Evolutionary conservation across 306 rosid genomes (phyloP).

Genomic region (Parietaria judaica): DNA sequence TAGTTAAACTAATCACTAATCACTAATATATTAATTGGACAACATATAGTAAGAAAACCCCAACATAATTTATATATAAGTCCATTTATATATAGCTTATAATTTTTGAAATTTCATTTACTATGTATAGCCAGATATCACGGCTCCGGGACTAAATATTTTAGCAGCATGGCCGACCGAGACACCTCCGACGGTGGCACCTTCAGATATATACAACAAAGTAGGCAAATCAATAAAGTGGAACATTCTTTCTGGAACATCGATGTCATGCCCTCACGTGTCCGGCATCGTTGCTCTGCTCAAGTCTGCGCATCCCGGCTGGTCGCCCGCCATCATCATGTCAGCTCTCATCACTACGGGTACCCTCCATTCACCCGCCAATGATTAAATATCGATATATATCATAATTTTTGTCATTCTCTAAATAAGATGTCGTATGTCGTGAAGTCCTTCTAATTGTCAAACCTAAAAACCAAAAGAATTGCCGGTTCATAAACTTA

Average conservation of each 20-base stretch:
- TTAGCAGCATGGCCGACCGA: conserved; percentile 50
- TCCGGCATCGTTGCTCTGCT: conserved; percentile 43
- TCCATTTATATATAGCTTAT: too few species aligned
- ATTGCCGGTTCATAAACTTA: too few species aligned
- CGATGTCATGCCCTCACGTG: conserved; percentile 55
- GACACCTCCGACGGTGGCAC: conserved; percentile 32
- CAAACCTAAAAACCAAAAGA: too few species aligned
- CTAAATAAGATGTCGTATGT: not conserved
- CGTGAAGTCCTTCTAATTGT: too few species aligned
- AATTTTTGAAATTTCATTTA: too few species aligned
- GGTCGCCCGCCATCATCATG: conserved; percentile 49
- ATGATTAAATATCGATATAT: not conserved
- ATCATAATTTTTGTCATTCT: not conserved
- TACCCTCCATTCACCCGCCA: not conserved
- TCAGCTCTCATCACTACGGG: conserved; percentile 47
- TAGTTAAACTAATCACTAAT: too few species aligned
- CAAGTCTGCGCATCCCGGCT: conserved; percentile 41
- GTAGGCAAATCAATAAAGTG: conserved; percentile 17
- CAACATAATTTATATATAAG: too few species aligned
- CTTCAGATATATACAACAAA: conserved; percentile 7
- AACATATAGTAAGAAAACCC: too few species aligned
- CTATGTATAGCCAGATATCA: conserved; percentile 39
- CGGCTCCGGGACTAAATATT: conserved; percentile 46
- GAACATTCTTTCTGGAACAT: conserved; percentile 54
- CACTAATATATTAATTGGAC: too few species aligned